Conservation (phyloP, 371 early-diverging fungal genomes). For the Rhizomucor pusillus region DNA sequence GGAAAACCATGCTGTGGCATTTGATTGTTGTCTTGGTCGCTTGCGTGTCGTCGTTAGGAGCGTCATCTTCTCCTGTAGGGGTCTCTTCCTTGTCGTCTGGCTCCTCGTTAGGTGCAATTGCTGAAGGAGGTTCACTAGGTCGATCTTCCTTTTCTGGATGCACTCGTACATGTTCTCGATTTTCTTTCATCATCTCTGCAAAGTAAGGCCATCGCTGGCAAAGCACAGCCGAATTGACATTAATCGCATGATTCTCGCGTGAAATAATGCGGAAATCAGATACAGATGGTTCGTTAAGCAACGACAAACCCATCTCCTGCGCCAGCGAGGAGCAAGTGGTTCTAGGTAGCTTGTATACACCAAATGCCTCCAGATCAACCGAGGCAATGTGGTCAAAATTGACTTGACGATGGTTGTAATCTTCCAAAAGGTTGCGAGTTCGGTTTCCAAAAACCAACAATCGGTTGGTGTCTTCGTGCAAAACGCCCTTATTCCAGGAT, state of each 20-base stretch:
- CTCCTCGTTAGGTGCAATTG: neutral
- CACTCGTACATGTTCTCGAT: constrained; percentile 8
- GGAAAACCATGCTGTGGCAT: constrained; percentile 34
- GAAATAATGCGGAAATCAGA: constrained; percentile 58
- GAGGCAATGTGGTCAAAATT: constrained; percentile 58
- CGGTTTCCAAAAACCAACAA: constrained; percentile 69
- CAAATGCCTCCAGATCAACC: constrained; percentile 62
- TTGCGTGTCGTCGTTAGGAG: constrained; percentile 1
- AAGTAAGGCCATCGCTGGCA: constrained; percentile 66
- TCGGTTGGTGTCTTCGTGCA: constrained; percentile 55
- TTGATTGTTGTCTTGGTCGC: constrained; percentile 12
- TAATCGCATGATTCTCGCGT: constrained; percentile 50
- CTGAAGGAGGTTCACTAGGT: neutral
- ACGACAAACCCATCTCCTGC: constrained; percentile 51
- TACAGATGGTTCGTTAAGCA: constrained; percentile 54
- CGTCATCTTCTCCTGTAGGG: constrained; percentile 2
- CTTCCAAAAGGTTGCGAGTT: constrained; percentile 60
- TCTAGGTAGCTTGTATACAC: constrained; percentile 43
- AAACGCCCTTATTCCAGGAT: constrained; percentile 79
- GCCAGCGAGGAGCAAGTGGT: constrained; percentile 33
- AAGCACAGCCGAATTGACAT: constrained; percentile 63
- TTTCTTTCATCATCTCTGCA: constrained; percentile 42
- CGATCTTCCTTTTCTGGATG: constrained; percentile 4
- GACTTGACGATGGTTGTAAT: constrained; percentile 69
- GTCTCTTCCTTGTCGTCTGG: neutral